phyloP scores from a whole-genome alignment of 768 basidiomycete species.

The Russula olivacea region DNA sequence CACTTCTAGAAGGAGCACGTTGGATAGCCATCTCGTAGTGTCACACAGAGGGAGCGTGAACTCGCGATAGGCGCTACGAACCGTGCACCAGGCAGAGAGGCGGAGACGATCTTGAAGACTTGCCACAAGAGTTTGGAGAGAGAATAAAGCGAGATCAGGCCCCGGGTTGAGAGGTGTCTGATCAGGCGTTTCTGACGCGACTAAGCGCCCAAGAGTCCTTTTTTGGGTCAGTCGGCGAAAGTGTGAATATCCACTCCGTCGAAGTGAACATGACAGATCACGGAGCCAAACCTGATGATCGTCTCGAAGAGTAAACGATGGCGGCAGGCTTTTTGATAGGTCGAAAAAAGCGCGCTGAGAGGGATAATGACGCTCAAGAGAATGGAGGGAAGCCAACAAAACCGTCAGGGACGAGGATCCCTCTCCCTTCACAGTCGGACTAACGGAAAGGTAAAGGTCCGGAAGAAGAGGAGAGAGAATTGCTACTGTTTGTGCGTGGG shows the following conservation, averaged over 20 bases:
- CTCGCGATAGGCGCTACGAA: constrained; percentile 23
- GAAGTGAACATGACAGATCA: constrained; percentile 46
- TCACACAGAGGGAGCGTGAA: constrained; percentile 6
- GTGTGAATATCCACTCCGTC: constrained; percentile 10
- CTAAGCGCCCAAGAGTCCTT: constrained; percentile 1
- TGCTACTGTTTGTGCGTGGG: constrained; percentile 54
- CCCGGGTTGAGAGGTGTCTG: neutral
- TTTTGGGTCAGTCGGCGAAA: constrained; percentile 13
- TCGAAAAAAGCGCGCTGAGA: constrained; percentile 55
- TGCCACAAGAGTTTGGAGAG: constrained; percentile 13
- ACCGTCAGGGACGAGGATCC: constrained; percentile 31
- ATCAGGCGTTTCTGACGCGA: neutral
- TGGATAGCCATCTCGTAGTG: constrained; percentile 18
- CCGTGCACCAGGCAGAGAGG: constrained; percentile 15
- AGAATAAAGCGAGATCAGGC: constrained; percentile 15
- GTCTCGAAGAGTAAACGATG: constrained; percentile 36
- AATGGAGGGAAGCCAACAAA: constrained; percentile 52
- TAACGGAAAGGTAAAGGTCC: constrained; percentile 36
- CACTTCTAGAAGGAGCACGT: constrained; percentile 12
- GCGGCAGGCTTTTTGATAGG: constrained; percentile 39
- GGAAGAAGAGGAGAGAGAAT: constrained; percentile 57
- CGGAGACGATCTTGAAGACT: constrained; percentile 18
- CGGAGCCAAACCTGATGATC: constrained; percentile 46
- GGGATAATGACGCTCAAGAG: constrained; percentile 53
- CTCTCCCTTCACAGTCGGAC: constrained; percentile 24